These are phyloP conservation scores for Corymbia citriodora DNA, from an alignment of 441 rosid genomes.

Conservation along the genomic window DNA sequence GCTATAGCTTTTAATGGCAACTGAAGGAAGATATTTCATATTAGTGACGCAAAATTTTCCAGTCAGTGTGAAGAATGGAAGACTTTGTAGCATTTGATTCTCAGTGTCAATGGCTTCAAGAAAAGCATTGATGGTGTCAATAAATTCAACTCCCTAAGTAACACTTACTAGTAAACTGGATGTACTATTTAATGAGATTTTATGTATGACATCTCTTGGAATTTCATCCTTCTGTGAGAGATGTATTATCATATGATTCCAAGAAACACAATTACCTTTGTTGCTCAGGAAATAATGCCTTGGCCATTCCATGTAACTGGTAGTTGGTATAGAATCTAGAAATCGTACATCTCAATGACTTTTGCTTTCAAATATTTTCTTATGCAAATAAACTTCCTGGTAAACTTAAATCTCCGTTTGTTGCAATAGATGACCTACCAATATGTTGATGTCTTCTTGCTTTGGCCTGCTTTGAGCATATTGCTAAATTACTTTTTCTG, in stretches of 20 bases:
- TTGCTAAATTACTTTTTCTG: background rate
- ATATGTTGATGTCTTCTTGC: background rate
- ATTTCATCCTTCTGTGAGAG: background rate
- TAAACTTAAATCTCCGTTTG: background rate
- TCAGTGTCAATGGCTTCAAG: background rate
- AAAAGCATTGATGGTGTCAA: background rate
- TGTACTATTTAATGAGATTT: background rate
- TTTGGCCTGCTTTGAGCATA: background rate
- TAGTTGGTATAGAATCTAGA: background rate
- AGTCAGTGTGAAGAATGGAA: background rate
- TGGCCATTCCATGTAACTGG: background rate
- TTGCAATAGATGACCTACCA: background rate
- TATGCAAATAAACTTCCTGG: background rate
- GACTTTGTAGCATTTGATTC: background rate
- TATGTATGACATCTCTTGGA: background rate
- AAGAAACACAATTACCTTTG: background rate
- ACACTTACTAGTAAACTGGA: background rate
- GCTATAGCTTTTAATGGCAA: background rate
- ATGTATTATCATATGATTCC: background rate
- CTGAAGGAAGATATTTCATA: background rate
- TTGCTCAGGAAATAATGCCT: background rate
- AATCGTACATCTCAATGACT: background rate
- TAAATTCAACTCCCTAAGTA: background rate
- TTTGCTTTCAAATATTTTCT: background rate
- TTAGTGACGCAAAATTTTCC: background rate